These are phyloP conservation scores for Lipomyces sp. DNA, from an alignment of 805 yeast genomes.

Conservation along the genomic window DNA sequence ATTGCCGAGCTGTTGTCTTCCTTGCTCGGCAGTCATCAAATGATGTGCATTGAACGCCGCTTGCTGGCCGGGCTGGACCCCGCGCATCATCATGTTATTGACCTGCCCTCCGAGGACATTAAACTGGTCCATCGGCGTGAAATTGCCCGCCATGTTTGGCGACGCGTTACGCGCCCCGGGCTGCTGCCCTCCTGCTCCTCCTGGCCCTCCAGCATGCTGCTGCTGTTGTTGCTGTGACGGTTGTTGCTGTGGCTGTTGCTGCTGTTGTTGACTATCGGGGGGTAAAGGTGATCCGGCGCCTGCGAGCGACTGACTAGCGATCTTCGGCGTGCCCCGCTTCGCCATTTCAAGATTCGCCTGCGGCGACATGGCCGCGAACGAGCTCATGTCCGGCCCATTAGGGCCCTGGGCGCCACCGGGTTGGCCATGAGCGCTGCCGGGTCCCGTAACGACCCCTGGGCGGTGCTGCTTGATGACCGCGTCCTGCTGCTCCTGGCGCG, in stretches of 20 bases:
- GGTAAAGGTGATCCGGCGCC: constrained; percentile 33
- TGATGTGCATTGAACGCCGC: constrained; percentile 11
- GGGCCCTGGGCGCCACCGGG: constrained; percentile 43
- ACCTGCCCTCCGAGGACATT: constrained; percentile 34
- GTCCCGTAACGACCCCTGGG: constrained; percentile 2
- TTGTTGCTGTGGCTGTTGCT: constrained; percentile 6
- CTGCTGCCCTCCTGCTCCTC: constrained; percentile 4
- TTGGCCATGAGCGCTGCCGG: constrained; percentile 38
- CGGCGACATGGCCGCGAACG: constrained; percentile 18
- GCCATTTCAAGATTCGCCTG: constrained; percentile 28
- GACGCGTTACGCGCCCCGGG: constrained; percentile 33
- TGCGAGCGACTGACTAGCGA: constrained; percentile 31
- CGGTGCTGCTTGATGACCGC: constrained; percentile 20
- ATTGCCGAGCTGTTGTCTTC: background rate
- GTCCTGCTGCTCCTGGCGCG: constrained; percentile 40
- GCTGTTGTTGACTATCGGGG: constrained; percentile 17
- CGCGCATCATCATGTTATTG: constrained; percentile 25
- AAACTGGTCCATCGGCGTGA: constrained; percentile 33
- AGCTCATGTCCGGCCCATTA: constrained; percentile 11
- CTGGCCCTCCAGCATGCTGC: too few relatives aligned
- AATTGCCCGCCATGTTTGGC: constrained; percentile 33
- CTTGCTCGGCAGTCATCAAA: constrained; percentile 21
- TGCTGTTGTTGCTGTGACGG: constrained; percentile 7
- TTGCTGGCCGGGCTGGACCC: constrained; percentile 13
- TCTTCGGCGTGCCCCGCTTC: constrained; percentile 35